These are phyloP conservation scores for Pseudogymnoascus sp. DNA, from an alignment of 2,329 filamentous ascomycete species.

Conservation along the genomic window DNA sequence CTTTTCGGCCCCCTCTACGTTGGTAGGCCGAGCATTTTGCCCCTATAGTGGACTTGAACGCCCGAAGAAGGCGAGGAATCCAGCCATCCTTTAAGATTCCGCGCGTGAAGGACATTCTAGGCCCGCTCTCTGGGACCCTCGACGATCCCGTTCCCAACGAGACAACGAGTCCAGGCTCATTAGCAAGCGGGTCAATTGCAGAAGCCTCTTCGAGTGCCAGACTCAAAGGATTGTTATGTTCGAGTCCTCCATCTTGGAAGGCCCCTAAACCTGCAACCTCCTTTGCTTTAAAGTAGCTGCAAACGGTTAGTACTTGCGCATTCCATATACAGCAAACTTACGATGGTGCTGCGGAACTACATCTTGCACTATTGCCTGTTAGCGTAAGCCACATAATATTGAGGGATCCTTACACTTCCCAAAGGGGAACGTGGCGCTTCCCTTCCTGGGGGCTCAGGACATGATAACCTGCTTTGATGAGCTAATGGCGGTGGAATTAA, in stretches of 20 bases:
- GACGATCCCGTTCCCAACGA: conserved; percentile 15
- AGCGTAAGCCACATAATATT: background rate
- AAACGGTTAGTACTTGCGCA: background rate
- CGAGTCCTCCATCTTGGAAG: conserved; percentile 17
- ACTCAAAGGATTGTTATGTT: conserved; percentile 11
- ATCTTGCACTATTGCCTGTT: conserved; percentile 8
- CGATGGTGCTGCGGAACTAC: conserved; percentile 12
- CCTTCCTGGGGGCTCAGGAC: background rate
- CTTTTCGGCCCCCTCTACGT: background rate
- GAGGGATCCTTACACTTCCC: conserved; percentile 10
- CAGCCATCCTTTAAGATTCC: conserved; percentile 9
- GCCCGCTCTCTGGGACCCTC: background rate
- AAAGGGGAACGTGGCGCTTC: background rate
- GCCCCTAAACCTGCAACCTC: conserved; percentile 11
- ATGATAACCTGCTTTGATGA: background rate
- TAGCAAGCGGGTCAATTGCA: conserved; percentile 11
- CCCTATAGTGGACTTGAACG: conserved; percentile 13
- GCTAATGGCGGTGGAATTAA: background rate
- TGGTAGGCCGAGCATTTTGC: background rate
- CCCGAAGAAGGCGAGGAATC: conserved; percentile 12
- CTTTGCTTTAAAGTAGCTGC: conserved; percentile 13
- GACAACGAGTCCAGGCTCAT: conserved; percentile 12
- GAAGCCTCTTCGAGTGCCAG: conserved; percentile 12
- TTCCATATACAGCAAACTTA: background rate
- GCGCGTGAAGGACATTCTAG: background rate